Conservation (phyloP, 2,329 filamentous ascomycete species). For the Lachnellula subtilissima region DNA sequence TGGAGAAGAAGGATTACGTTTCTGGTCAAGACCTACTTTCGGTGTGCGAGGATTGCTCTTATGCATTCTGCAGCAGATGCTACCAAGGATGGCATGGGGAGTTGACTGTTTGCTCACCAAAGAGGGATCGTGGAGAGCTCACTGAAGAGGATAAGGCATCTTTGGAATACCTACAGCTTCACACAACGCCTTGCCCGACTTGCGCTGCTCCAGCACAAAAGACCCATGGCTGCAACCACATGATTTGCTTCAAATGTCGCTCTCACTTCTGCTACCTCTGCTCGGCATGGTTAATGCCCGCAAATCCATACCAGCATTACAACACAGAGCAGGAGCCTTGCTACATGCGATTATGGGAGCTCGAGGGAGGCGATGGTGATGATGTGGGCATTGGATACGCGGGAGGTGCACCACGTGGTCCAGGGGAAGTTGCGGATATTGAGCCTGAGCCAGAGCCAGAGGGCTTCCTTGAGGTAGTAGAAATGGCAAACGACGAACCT, state of each 20-base stretch:
- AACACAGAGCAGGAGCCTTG: conserved; percentile 67
- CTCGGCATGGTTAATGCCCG: conserved; percentile 74
- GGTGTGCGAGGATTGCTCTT: conserved; percentile 82
- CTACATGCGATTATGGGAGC: conserved; percentile 84
- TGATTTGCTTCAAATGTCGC: conserved; percentile 85
- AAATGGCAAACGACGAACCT: conserved; percentile 9
- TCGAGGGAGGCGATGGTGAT: conserved; percentile 71
- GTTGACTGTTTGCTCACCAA: conserved; percentile 63
- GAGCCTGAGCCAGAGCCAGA: conserved; percentile 5
- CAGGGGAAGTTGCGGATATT: conserved; percentile 8
- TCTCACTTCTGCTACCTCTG: conserved; percentile 97
- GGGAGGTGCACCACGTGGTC: conserved; percentile 12
- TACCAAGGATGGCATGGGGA: conserved; percentile 88
- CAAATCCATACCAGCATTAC: conserved; percentile 85
- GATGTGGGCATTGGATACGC: conserved; percentile 27
- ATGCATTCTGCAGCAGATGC: conserved; percentile 77
- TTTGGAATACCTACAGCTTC: conserved; percentile 72
- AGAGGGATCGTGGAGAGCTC: conserved; percentile 63
- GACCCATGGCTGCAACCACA: conserved; percentile 92
- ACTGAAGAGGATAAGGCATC: conserved; percentile 82
- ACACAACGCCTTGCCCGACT: conserved; percentile 86
- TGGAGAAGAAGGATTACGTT: conserved; percentile 23
- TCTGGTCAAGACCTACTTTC: conserved; percentile 59
- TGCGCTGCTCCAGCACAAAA: conserved; percentile 84
- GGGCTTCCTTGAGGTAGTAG: not conserved